Evolutionary conservation across 306 rosid species (phyloP).

Genomic region (Acacia acuminata): DNA sequence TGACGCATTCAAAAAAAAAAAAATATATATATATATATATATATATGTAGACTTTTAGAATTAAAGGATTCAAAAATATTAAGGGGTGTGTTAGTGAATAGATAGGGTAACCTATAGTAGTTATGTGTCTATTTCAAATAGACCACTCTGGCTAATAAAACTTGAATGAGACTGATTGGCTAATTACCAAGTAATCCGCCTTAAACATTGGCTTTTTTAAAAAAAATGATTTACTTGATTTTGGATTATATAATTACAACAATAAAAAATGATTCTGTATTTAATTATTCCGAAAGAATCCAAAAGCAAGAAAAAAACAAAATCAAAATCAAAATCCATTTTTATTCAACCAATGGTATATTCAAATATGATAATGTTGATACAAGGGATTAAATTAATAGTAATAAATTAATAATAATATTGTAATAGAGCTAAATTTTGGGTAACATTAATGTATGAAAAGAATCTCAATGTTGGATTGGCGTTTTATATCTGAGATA

Average conservation of each 20-base stretch:
- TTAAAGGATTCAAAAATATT: neutral
- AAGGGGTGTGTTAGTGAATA: neutral
- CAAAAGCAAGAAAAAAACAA: neutral
- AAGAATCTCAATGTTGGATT: too few relatives aligned
- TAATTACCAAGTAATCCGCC: conserved; percentile 5
- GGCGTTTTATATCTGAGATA: neutral
- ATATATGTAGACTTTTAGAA: neutral
- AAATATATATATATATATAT: too few relatives aligned
- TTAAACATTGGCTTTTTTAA: neutral
- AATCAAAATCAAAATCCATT: neutral
- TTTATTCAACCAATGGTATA: neutral
- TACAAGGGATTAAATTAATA: neutral
- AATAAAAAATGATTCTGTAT: neutral
- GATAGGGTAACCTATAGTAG: neutral
- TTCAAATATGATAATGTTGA: neutral
- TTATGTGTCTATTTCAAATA: neutral
- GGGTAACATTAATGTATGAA: neutral
- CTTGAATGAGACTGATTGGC: neutral
- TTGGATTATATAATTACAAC: neutral
- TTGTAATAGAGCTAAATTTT: neutral
- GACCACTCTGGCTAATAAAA: neutral
- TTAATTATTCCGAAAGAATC: neutral
- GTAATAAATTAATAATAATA: neutral
- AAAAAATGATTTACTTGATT: neutral
- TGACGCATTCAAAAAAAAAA: neutral